Base-by-base conservation (phyloP, 2,329 filamentous ascomycete species). In the Trichoderma lentiforme region DNA sequence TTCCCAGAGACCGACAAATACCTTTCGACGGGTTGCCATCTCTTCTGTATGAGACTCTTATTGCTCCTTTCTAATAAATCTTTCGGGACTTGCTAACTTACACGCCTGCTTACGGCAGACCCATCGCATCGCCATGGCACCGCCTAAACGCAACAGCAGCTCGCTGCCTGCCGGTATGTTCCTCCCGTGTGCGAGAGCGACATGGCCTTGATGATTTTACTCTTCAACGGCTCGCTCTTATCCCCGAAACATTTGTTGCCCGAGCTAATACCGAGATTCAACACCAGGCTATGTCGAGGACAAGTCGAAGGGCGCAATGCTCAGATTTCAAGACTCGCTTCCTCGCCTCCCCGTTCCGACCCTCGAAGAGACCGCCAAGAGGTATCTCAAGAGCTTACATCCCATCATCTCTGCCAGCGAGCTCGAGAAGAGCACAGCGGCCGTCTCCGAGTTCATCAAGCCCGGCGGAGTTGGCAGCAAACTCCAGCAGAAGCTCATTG, bases 401-500 rank as follows among this genome's bases (percentile, higher is more conserved):
- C 92, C 93, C 26, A 85, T 97, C 43, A 87, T 95, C 73, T 91
- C 88, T 56, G 82, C 87, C 47, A 81, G 84, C 76, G 93, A 96
- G 82, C 91, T 90, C 77, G 89, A 91, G 77, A 83, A 85, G 72
- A 95, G 92, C 80, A 92, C 93, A 81, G 92, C 92, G 79, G 95
- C 93, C 36, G 94, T 99, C 43, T 87, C 93, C 73, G 93, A 95
- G 7, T 98, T 99, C 82, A 85, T 97, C 76, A 91, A 91, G 76
- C 93, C 95, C n/a, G 94, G 93, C 71, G 93, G 94, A 51, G 86
- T 91, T 66, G 96, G 95, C 73, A 88, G 91, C 81, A 89, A 90
- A 78, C 90, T 99, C 57, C 96, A 99, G 85, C 92, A 97, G 80
- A 93, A 95, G 82, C 87, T 99, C 75, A 78, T 95, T 66, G 93